Evolutionary conservation across 164 flowering plant genomes (phyloP).

Genomic region (Aristolochia contorta): DNA sequence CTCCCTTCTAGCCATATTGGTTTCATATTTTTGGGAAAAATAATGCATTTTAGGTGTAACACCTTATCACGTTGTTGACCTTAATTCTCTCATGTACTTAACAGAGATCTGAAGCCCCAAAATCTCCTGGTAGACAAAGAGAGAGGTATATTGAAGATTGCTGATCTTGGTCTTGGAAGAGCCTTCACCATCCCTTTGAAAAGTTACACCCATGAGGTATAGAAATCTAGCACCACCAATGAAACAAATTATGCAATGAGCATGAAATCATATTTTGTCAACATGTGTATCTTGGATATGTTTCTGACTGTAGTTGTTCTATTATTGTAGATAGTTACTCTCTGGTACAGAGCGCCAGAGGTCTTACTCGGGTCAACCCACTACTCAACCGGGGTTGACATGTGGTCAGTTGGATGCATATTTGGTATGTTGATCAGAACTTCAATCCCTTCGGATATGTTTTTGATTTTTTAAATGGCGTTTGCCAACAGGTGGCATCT

Average conservation of each 20-base stretch:
- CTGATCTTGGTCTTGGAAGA: slow-evolving; percentile 94
- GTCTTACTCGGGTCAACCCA: slow-evolving; percentile 79
- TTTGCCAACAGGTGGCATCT: too few relatives aligned
- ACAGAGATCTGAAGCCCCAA: slow-evolving; percentile 90
- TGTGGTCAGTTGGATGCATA: slow-evolving; percentile 99
- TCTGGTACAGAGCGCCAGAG: slow-evolving; percentile 98
- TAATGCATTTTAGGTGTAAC: too few relatives aligned
- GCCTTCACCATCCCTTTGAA: slow-evolving; percentile 93
- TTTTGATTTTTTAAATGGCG: too few relatives aligned
- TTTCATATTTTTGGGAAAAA: too few relatives aligned
- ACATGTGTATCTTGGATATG: not conserved
- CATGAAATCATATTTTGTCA: not conserved
- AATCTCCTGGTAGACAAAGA: slow-evolving; percentile 86
- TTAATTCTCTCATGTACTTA: not conserved
- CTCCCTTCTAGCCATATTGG: too few relatives aligned
- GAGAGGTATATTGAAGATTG: slow-evolving; percentile 81
- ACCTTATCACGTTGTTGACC: not conserved
- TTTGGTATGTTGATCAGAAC: slow-evolving; percentile 36
- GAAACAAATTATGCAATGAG: not conserved
- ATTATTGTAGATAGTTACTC: slow-evolving; percentile 66
- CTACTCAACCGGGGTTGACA: slow-evolving; percentile 88
- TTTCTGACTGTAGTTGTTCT: not conserved
- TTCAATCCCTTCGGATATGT: not conserved
- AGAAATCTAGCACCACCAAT: not conserved
- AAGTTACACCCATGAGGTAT: slow-evolving; percentile 92